A percentile compares a stretch with the other conserved stretches of the same genome.
Evolutionary conservation across 2,329 filamentous ascomycete genomes (phyloP).

Genomic region (Sclerotinia subarctica): DNA sequence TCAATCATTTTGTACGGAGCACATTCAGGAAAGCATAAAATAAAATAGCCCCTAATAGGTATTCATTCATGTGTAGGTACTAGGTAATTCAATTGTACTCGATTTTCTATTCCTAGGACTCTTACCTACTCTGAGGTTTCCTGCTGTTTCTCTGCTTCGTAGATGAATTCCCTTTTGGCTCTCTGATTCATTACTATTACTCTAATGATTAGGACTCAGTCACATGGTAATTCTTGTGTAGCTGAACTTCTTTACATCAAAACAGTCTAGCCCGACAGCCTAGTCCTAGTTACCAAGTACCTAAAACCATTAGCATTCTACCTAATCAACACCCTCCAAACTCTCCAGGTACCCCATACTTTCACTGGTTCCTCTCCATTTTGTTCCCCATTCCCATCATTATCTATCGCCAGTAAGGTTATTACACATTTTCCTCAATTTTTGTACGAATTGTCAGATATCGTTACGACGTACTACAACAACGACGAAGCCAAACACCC

Average conservation of each 20-base stretch:
- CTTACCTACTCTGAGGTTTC: neutral
- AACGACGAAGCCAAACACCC: slow-evolving; percentile 4
- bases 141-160: neutral
- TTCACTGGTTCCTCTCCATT: neutral
- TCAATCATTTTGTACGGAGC: too few species aligned
- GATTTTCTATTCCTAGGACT: neutral
- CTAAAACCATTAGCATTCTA: neutral
- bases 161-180: neutral
- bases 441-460: neutral
- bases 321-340: neutral
- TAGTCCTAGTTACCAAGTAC: neutral
- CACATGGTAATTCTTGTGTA: neutral
- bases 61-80: too few species aligned
- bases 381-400: neutral
- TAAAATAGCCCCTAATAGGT: too few species aligned
- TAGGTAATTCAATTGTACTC: too few species aligned
- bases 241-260: neutral
- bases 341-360: neutral
- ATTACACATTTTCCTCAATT: neutral
- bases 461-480: neutral
- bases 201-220: neutral
- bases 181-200: neutral
- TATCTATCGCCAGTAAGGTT: neutral
- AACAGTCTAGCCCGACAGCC: neutral
- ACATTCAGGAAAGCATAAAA: too few species aligned